Evolutionary conservation across 257 asterid species (phyloP).

Genomic region (Fraxinus pennsylvanica): DNA sequence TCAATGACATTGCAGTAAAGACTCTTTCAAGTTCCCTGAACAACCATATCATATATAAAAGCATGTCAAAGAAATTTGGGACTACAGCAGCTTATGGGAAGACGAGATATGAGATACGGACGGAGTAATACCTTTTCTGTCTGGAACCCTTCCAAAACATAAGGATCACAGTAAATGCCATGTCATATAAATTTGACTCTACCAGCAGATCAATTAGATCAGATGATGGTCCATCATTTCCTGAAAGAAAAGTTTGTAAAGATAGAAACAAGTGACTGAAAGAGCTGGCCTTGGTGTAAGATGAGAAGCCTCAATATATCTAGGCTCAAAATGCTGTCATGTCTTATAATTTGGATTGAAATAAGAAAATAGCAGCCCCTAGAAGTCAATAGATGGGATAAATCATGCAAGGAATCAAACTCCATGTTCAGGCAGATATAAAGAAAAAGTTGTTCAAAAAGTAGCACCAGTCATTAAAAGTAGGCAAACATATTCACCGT

Average conservation of each 20-base stretch:
- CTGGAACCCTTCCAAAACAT: conserved; percentile 89
- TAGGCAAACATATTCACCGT: neutral
- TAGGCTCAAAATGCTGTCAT: conserved; percentile 8
- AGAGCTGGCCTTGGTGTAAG: conserved; percentile 9
- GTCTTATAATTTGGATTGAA: conserved; percentile 4
- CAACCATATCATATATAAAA: conserved; percentile 22
- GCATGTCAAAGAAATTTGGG: conserved; percentile 17
- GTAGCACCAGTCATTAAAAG: conserved; percentile 1
- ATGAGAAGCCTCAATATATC: conserved; percentile 8
- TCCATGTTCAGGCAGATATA: conserved; percentile 19
- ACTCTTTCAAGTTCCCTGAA: conserved; percentile 89
- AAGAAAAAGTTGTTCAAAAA: conserved; percentile 4
- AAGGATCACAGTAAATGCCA: conserved; percentile 84
- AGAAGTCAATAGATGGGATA: neutral
- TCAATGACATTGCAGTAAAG: conserved; percentile 70
- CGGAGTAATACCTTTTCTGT: conserved; percentile 61
- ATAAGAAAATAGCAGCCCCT: conserved; percentile 12
- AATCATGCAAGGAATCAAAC: conserved; percentile 7
- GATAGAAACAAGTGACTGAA: conserved; percentile 12
- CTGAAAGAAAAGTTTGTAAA: conserved; percentile 42
- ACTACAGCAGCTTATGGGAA: conserved; percentile 23
- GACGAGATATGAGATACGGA: conserved; percentile 21
- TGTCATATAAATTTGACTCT: conserved; percentile 78
- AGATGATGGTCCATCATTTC: conserved; percentile 58
- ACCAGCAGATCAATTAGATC: conserved; percentile 83